Evolutionary conservation across 2,329 filamentous ascomycete genomes (phyloP).

Genomic region (Leptodontidium sp.): DNA sequence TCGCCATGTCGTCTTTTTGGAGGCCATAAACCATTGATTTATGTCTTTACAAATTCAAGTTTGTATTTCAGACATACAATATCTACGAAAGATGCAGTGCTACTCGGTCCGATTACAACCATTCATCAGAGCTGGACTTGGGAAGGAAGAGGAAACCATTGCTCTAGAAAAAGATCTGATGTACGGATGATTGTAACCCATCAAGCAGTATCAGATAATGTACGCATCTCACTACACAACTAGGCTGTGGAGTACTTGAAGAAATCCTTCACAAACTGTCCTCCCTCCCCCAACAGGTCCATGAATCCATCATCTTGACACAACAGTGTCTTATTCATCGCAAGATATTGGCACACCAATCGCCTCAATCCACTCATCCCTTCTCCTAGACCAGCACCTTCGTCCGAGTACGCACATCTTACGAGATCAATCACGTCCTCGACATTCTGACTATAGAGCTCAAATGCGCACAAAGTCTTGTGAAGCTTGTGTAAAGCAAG

Average conservation of each 20-base stretch:
- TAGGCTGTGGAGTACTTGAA: slow-evolving; percentile 24
- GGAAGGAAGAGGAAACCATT: no score
- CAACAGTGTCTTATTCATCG: slow-evolving; percentile 25
- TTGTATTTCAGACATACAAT: no score
- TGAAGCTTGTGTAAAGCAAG: slow-evolving; percentile 37
- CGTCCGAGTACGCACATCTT: slow-evolving; percentile 28
- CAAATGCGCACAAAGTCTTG: not conserved
- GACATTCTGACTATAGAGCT: slow-evolving; percentile 21
- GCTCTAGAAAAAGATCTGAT: no score
- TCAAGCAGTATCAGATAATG: no score
- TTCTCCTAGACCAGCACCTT: slow-evolving; percentile 8
- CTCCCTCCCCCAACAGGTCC: slow-evolving; percentile 35
- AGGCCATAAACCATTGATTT: no score
- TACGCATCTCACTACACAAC: no score
- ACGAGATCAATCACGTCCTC: slow-evolving; percentile 30
- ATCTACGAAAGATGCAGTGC: no score
- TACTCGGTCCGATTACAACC: no score
- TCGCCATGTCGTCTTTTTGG: no score
- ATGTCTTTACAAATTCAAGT: no score
- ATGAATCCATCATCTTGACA: slow-evolving; percentile 30
- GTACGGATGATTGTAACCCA: no score
- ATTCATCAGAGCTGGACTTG: no score
- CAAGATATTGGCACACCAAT: slow-evolving; percentile 36
- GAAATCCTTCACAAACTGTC: slow-evolving; percentile 37
- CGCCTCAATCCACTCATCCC: not conserved